Conservation (phyloP, 148 eudicot genomes). For the Camellia granthamiana region DNA sequence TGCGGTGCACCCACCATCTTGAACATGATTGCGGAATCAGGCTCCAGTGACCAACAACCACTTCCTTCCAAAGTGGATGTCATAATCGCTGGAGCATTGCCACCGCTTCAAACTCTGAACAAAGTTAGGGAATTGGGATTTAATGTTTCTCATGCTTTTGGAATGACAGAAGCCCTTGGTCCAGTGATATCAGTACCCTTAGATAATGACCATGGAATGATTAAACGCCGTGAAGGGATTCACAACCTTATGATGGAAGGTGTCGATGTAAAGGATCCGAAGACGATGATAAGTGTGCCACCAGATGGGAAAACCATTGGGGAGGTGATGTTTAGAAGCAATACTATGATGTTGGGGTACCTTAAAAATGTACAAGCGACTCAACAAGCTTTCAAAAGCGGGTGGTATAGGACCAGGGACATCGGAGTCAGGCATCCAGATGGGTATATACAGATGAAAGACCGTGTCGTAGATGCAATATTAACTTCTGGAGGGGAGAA, state of each 20-base stretch:
- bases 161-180: constrained; percentile 45
- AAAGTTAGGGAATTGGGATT: constrained; percentile 29
- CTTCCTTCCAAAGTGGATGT: constrained; percentile 33
- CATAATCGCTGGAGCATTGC: constrained; percentile 59
- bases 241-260: constrained; percentile 28
- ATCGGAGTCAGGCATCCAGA: constrained; percentile 23
- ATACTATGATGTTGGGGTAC: constrained; percentile 39
- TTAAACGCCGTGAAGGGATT: constrained; percentile 7
- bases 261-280: constrained; percentile 38
- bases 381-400: constrained; percentile 23
- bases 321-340: constrained; percentile 38
- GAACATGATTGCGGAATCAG: constrained; percentile 43
- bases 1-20: constrained; percentile 64
- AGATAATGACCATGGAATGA: no score
- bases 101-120: constrained; percentile 31
- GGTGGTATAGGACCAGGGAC: constrained; percentile 41
- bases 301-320: constrained; percentile 37
- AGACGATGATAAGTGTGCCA: constrained; percentile 32
- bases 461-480: constrained; percentile 23
- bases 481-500: constrained; percentile 3
- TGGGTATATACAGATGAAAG: constrained; percentile 33
- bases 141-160: constrained; percentile 25
- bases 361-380: constrained; percentile 25
- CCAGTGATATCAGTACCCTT: constrained; percentile 9
- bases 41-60: constrained; percentile 9